Percentiles rank a stretch among this genome's conserved stretches.
Evolutionary conservation across 2,329 filamentous ascomycete genomes (phyloP).

Genomic region (Xylariaceae sp.): DNA sequence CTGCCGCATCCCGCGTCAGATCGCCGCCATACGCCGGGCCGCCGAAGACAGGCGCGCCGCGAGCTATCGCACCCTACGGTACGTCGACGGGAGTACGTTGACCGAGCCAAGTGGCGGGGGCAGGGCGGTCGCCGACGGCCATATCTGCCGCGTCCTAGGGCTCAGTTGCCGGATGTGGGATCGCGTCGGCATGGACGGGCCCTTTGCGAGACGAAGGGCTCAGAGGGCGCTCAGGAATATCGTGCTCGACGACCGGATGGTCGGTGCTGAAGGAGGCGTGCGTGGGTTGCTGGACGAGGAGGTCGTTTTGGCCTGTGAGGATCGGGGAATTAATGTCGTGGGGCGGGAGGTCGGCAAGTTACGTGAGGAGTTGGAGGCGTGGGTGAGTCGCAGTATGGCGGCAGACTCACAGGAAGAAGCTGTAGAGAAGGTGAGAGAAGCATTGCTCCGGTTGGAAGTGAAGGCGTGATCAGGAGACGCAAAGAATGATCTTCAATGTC

Average conservation of each 20-base stretch:
- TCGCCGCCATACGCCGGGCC: constrained; percentile 50
- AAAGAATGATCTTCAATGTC: too few relatives aligned
- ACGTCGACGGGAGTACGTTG: constrained; percentile 12
- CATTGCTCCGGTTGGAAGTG: constrained; percentile 11
- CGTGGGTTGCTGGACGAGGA: constrained; percentile 57
- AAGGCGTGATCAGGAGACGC: too few relatives aligned
- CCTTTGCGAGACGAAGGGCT: constrained; percentile 51
- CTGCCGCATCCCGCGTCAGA: constrained; percentile 77
- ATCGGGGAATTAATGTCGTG: constrained; percentile 59
- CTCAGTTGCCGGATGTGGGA: constrained; percentile 48
- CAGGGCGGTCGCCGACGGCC: constrained; percentile 15
- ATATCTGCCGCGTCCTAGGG: constrained; percentile 23
- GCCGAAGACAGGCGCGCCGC: constrained; percentile 47
- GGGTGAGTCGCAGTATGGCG: constrained; percentile 40
- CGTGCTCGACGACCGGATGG: constrained; percentile 64
- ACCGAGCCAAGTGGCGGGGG: too few relatives aligned
- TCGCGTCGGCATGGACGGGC: constrained; percentile 42
- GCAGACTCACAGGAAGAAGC: constrained; percentile 26
- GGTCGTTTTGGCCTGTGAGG: constrained; percentile 64
- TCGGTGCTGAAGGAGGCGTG: constrained; percentile 57
- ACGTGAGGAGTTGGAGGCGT: constrained; percentile 39
- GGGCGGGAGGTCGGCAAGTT: constrained; percentile 55
- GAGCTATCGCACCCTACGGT: constrained; percentile 42
- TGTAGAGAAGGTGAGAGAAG: constrained; percentile 25
- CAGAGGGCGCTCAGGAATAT: constrained; percentile 48